Evolutionary conservation across 2,329 filamentous ascomycete species (phyloP), one percentile per base, ranked within the genome.

Genomic region (Cladosporium halotolerans): DNA sequence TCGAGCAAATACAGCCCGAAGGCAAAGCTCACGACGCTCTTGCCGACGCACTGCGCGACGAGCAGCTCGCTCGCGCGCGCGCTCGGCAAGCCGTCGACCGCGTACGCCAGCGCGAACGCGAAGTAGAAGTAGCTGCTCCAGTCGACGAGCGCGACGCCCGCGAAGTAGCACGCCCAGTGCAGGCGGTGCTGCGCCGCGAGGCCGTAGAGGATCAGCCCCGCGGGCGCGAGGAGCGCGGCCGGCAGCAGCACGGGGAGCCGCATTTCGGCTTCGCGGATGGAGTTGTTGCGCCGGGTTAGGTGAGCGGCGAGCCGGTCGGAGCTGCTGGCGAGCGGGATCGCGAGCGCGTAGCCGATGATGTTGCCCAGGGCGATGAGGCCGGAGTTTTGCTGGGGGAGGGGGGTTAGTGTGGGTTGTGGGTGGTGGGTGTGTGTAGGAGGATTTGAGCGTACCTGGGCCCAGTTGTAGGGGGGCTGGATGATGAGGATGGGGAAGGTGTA

Each of bases 11-110:
- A 68, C 19, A 69, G 60, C 7, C 66, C 63, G 47, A 59, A 60
- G 6, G 54, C 69, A 40, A 70, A 71, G 31, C 55, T 62, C 38
- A 70, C 70, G 9, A 66, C 62, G 48, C 69, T 67, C 52, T 70
- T 71, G 33, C 68, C 67, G 31, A 63, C 32, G 28, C 67, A 63
- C 67, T 70, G 70, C 8, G 68, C 68, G 45, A 71, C 83, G 9
- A 83, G 72, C 80, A 83, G 82, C 67, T 83, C 80, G 19, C 75
- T 77, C n/a, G 79, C 78, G 58, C 82, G 80, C 11, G 13, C n/a
- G 33, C 75, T 71, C 16, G 76, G 77, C 65, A 83, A 81, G 49
- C 73, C 77, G 62, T 83, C 80, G 36, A 83, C 76, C 1, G 80
- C 79, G 60, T 84, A 83, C 2, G 80, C 80, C 8, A 84, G 71